Base-by-base conservation (phyloP, 2,329 filamentous ascomycete species). In the Cordyceps militaris region DNA sequence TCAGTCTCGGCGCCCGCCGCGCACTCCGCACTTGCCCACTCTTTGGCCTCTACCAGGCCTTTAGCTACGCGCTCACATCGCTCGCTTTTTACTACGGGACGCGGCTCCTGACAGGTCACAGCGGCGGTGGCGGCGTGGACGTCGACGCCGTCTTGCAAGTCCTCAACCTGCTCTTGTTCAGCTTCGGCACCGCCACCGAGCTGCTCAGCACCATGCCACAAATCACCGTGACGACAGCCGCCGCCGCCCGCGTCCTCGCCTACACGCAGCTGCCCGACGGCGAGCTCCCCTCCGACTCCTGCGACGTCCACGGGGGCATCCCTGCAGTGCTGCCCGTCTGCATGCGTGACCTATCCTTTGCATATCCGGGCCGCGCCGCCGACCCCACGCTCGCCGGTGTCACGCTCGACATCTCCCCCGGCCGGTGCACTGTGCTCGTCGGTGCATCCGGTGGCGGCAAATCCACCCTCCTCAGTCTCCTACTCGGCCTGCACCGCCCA, bases 381-480 rank as follows among this genome's bases (percentile, higher is more conserved):
- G 76, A 79, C 0, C 77, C 78, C 0, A 69, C 90, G 0, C 75
- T 97, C 2, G 76, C 77, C 10, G 74, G 82, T 23, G 69, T 96
- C n/a, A 84, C 77, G n/a, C 74, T 96, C 8, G 74, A 71, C 0
- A 81, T 97, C 53, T 67, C 76, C 1, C 70, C 79, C 0, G 84
- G 86, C 23, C 83, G 81, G 4, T 88, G 83, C 63, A 86, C 86
- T 0, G 91, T 89, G 2, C 83, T 97, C 21, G 91, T 95, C 2
- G 92, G 93, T 1, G 74, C 82, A 1, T 96, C 91, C 0, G 93
- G 94, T 0, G 89, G 87, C n/a, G 93, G 94, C 1, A 97, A 99
- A 73, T 92, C 88, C 14, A 97, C 93, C 0, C 78, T 97, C 36
- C 80, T 87, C 0, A 82, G 87, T 0, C 74, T 97, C 0, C 76